Conservation (phyloP, 2,329 filamentous ascomycete species). For the Graphilbum ipis-grandicollis region DNA sequence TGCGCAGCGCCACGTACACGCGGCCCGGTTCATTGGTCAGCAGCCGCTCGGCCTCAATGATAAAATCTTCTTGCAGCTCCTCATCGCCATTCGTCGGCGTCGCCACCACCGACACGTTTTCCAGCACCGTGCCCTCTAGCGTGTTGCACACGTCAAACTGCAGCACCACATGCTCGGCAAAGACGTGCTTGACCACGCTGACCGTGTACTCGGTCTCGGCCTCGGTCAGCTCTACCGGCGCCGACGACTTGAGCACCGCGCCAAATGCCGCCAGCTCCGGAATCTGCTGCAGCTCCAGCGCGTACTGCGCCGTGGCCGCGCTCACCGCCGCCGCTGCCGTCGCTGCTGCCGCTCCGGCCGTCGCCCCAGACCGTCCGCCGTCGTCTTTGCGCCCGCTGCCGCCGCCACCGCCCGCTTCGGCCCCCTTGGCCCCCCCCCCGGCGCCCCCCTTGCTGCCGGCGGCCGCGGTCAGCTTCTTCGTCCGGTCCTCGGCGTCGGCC, state of each 20-base stretch:
- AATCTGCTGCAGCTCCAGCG: conserved; percentile 71
- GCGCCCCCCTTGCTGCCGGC: too few species aligned
- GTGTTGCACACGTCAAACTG: conserved; percentile 99
- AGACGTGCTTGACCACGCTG: conserved; percentile 84
- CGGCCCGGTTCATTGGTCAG: conserved; percentile 75
- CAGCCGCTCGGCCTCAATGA: conserved; percentile 73
- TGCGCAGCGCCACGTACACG: conserved; percentile 89
- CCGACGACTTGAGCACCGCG: conserved; percentile 77
- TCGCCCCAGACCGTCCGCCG: conserved; percentile 37
- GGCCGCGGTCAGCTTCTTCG: conserved; percentile 88
- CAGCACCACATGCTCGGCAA: conserved; percentile 89
- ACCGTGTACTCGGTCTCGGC: conserved; percentile 97
- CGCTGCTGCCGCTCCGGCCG: conserved; percentile 56
- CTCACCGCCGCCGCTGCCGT: conserved; percentile 34
- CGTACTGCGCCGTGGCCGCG: conserved; percentile 73
- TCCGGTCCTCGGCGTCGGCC: conserved; percentile 87
- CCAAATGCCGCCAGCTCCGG: conserved; percentile 87
- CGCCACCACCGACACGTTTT: conserved; percentile 72
- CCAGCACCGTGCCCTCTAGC: conserved; percentile 72
- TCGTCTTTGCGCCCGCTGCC: conserved; percentile 43
- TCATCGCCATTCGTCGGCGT: conserved; percentile 69
- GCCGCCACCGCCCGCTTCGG: too few species aligned
- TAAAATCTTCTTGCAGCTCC: conserved; percentile 70
- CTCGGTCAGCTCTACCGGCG: conserved; percentile 73
- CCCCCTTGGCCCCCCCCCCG: too few species aligned